Base-by-base conservation (phyloP, 73 alveolate genomes). In the Uronychia setigera region DNA sequence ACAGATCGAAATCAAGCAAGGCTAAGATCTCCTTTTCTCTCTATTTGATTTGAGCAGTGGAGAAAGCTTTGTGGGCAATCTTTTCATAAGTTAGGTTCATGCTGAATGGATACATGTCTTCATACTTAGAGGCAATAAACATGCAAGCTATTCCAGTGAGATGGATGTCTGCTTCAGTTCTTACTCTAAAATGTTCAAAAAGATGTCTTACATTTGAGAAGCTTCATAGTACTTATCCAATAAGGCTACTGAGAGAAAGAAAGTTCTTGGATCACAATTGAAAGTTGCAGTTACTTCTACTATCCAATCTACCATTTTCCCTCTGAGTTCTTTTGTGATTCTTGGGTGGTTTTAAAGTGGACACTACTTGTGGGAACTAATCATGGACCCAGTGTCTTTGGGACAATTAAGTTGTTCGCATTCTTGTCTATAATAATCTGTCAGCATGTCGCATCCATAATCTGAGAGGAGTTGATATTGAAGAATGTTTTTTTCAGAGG, bases 231-330 rank as follows among this genome's bases (percentile, higher is more conserved):
- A 46, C 5, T 46, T 46, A 19, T 46, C 67, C 67, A 46, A 46
- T 5, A 46, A 11, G 67, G 67, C 67, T 5, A 46, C 19, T 46
- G 67, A 46, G n/a, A 46, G 82, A 92, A 94, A 97, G 77, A 87
- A 93, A 31, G 98, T 93, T 35, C 94, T 87, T 74, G 89, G 92
- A 77, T 89, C 88, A 46, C 97, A 83, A 1, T 83, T 82, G 80
- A 90, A 97, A 0, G 97, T 83, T 83, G 94, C 88, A 46, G 93
- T 82, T 31, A 96, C 97, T 92, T 96, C 99, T 11, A 96, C 85
- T 97, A 95, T 94, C 99, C 99, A 97, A 90, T 97, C 98, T n/a
- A 95, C 95, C 99, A 97, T 96, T 87, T 91, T 96, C 1, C 98
- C 92, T 92, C 99, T 86, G 5, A 67, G 67, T 5, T 5, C n/a